Base-by-base conservation (phyloP, 257 asterid genomes). In the Marsdenia floribunda region DNA sequence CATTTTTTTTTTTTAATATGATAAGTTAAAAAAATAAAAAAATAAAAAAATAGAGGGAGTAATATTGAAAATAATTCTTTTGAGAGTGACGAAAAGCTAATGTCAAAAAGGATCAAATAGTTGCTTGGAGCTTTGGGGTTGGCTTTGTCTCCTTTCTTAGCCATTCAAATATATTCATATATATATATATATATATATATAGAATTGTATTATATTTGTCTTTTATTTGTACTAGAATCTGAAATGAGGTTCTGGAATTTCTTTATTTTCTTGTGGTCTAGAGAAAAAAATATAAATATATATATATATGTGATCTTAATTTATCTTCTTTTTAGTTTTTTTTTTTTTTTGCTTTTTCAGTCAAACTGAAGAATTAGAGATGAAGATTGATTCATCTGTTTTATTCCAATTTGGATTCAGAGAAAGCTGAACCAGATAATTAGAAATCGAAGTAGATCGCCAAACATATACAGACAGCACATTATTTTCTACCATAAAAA, bases 81-180 rank as follows among this genome's bases (percentile, higher is more conserved):
- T n/a, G n/a, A n/a, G n/a, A n/a, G n/a, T n/a, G n/a, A n/a, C n/a
- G n/a, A n/a, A n/a, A n/a, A n/a, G n/a, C n/a, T n/a, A n/a, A n/a
- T n/a, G n/a, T n/a, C n/a, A n/a, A n/a, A n/a, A n/a, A n/a, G n/a
- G n/a, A n/a, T n/a, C n/a, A n/a, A n/a, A n/a, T n/a, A n/a, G n/a
- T n/a, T n/a, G n/a, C 33, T 29, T 29, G 58, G 59, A 60, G 61
- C 21, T 49, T 21, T 78, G 22, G 61, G 61, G 11, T 18, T 55
- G 66, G 72, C 59, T 47, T 18, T 55, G 66, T 68, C 59, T 47
- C 42, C 67, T 74, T 38, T 47, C 4, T 52, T 3, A 74, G 63
- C 79, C 79, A 74, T 68, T 67, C 75, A 79, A 74, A 68, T n/a
- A n/a, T n/a, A 22, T 46, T 70, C 66, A 4, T 63, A 26, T 0